Evolutionary conservation across 179 eudicot species (phyloP).

Genomic region (Carnegiea gigantea): DNA sequence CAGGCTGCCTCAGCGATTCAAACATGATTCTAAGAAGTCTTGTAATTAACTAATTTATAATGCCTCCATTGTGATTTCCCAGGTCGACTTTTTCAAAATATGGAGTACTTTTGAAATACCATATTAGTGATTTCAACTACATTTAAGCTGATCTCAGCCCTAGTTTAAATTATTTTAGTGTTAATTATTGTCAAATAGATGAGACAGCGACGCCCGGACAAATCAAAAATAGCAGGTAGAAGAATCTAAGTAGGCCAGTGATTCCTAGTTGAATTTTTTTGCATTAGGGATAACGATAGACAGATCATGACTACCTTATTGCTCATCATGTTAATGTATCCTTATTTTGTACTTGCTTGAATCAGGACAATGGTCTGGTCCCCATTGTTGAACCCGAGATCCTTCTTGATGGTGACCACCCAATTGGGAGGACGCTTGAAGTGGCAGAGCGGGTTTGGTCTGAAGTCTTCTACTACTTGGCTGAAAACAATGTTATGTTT

Average conservation of each 20-base stretch:
- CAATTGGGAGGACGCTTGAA: constrained; percentile 60
- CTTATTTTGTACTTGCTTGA: neutral
- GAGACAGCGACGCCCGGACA: neutral
- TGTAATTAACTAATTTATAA: neutral
- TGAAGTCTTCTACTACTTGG: constrained; percentile 56
- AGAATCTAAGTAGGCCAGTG: neutral
- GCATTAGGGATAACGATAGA: neutral
- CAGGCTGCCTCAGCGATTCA: neutral
- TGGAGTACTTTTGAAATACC: no score
- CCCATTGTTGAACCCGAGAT: constrained; percentile 71
- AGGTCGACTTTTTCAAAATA: neutral
- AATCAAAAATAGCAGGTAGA: neutral
- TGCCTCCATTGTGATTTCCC: neutral
- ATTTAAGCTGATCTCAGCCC: no score
- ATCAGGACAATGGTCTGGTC: constrained; percentile 59
- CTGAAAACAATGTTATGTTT: constrained; percentile 56
- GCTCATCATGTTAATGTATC: neutral
- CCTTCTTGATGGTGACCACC: constrained; percentile 58
- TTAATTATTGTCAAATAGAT: neutral
- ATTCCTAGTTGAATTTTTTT: neutral
- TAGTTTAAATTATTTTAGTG: no score
- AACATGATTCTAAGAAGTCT: neutral
- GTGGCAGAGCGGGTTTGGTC: constrained; percentile 68
- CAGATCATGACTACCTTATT: neutral
- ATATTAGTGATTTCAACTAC: no score